Percentiles rank a stretch among this genome's conserved stretches.
These are phyloP conservation scores for Myrmaecium sp. DNA, from an alignment of 2,329 filamentous ascomycete genomes.

Conservation along the genomic window DNA sequence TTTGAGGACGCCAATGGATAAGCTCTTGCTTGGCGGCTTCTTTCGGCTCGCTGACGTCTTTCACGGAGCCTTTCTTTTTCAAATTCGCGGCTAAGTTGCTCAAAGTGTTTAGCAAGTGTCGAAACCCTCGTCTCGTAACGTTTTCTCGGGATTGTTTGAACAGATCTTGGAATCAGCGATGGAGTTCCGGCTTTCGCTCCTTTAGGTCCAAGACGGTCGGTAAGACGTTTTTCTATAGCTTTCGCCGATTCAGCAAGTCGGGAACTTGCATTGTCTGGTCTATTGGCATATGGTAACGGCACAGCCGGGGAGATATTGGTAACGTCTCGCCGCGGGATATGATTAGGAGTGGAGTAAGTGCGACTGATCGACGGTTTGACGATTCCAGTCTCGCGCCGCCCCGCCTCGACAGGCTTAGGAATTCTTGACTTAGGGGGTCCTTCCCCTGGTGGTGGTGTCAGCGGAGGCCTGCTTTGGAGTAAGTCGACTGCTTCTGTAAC, in stretches of 20 bases:
- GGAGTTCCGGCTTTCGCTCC: conserved; percentile 30
- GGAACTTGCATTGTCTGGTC: too few species aligned
- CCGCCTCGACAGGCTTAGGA: conserved; percentile 19
- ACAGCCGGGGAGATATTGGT: conserved; percentile 6
- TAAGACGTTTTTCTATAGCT: conserved; percentile 54
- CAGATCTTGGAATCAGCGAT: conserved; percentile 78
- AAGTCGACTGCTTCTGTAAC: conserved; percentile 18
- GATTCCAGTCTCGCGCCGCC: conserved; percentile 13
- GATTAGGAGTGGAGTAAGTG: conserved; percentile 20
- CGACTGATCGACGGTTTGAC: conserved; percentile 13
- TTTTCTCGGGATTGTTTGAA: conserved; percentile 51
- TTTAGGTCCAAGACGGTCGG: conserved; percentile 57
- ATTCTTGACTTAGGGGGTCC: conserved; percentile 18
- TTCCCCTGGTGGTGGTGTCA: conserved; percentile 7
- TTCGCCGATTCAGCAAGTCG: conserved; percentile 21
- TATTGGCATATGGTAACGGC: too few species aligned
- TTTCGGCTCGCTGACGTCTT: conserved; percentile 62
- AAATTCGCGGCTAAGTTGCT: conserved; percentile 90
- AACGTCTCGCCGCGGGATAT: conserved; percentile 10
- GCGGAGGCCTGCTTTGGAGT: conserved; percentile 14
- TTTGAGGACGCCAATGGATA: conserved; percentile 87
- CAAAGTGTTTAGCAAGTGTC: conserved; percentile 86
- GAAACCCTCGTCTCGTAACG: conserved; percentile 66
- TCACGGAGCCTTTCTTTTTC: conserved; percentile 86
- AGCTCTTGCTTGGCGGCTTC: conserved; percentile 57